Evolutionary conservation across 2,329 filamentous ascomycete species (phyloP), one percentile per base, ranked within the genome.

Genomic region (Pseudogymnoascus sp.): DNA sequence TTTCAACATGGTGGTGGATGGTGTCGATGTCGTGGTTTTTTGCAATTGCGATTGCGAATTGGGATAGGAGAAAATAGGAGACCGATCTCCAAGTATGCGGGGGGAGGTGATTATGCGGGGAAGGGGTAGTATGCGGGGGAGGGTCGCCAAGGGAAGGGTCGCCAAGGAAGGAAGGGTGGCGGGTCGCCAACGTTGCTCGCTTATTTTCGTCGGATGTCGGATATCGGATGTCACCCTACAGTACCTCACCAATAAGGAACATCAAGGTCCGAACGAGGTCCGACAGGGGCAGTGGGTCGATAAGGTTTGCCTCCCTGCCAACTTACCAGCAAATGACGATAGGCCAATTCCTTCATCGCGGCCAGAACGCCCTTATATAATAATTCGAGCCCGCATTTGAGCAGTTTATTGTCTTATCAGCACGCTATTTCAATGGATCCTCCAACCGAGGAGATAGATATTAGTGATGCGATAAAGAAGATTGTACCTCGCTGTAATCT

Each of bases 171-270:
- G 31, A 36, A 36, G 43, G 43, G 43, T 48, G 31, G 13, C 11
- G 43, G 21, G 23, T 54, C 48, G 23, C 48, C 1, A 54, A 54
- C 25, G 14, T 57, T 28, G 51, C 51, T 28, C 51, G 51, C 51
- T 28, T 36, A 57, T 3, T 34, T 34, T 34, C 51, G 28, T 57
- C 51, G 51, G 51, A 57, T 57, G 5, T 57, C 51, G 51, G 51
- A 57, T 57, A 21, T 57, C 51, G 51, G 51, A 36, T 57, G 28
- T 57, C 28, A 57, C 48, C 48, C 25, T 31, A n/a, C n/a, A n/a
- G n/a, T n/a, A 54, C 48, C 28, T 34, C 48, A 10, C 16, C 2
- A 28, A 57, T 57, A 57, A 31, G n/a, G 25, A 19, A 54, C 48
- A 31, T 16, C n/a, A 51, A 54, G 45, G 14, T 28, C 4, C 23